phyloP scores from a whole-genome alignment of 768 basidiomycete genomes.

The Gymnopilus junonius region DNA sequence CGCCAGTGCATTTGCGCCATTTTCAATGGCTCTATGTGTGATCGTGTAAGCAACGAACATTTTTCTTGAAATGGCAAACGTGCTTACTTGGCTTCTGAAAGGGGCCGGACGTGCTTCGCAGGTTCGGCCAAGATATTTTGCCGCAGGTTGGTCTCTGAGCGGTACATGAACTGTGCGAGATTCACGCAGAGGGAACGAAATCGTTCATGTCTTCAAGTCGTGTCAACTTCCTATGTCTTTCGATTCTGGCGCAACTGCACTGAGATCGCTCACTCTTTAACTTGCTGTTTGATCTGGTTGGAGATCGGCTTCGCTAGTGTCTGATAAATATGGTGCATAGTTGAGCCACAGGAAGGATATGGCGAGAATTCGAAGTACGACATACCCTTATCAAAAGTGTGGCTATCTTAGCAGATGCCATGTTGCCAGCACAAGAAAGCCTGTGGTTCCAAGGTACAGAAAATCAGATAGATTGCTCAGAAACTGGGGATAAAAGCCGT shows the following conservation, averaged over 20 bases:
- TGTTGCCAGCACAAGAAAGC: not conserved
- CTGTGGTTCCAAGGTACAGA: not conserved
- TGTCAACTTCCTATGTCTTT: no score
- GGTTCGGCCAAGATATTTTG: slow-evolving; percentile 78
- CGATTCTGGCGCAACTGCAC: no score
- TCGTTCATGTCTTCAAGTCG: no score
- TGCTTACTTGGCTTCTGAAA: slow-evolving; percentile 72
- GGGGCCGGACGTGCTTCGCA: slow-evolving; percentile 65
- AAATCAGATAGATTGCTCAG: not conserved
- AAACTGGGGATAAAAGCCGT: not conserved
- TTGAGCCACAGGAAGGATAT: not conserved
- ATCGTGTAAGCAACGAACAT: no score
- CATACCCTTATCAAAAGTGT: not conserved
- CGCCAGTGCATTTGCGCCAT: slow-evolving; percentile 78
- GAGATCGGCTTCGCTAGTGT: not conserved
- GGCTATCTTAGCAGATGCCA: not conserved
- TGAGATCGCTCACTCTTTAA: not conserved
- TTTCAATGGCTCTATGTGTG: slow-evolving; percentile 83
- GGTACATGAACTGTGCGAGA: slow-evolving; percentile 48
- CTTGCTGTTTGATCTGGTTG: not conserved
- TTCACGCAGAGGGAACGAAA: no score
- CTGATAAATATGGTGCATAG: not conserved
- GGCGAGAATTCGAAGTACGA: not conserved
- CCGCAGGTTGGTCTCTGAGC: slow-evolving; percentile 65
- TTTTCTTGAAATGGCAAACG: no score